phyloP scores from a whole-genome alignment of 208 protist genomes.

The Strigomonas culicis region DNA sequence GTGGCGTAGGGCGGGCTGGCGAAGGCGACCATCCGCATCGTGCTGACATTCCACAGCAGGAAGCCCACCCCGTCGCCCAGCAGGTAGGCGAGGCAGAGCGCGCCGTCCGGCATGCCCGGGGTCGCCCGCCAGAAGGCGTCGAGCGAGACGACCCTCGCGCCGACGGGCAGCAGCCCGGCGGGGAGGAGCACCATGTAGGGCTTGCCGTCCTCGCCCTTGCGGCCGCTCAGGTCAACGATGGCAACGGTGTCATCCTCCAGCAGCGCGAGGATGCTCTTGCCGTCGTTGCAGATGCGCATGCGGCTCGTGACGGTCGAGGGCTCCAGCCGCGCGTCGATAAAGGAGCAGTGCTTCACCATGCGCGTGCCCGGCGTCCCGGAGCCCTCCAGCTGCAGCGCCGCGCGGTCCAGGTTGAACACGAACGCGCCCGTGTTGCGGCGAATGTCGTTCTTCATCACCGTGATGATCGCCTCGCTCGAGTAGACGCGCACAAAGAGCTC shows the following conservation, averaged over 20 bases:
- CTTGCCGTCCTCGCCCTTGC: conserved; percentile 30
- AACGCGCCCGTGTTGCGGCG: conserved; percentile 46
- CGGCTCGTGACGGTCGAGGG: conserved; percentile 25
- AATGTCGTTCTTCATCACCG: conserved; percentile 62
- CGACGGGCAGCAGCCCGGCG: conserved; percentile 55
- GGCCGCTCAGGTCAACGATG: conserved; percentile 59
- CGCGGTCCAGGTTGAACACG: conserved; percentile 40
- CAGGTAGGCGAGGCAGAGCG: conserved; percentile 50
- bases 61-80: conserved; percentile 64
- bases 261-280: conserved; percentile 65
- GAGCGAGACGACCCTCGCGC: conserved; percentile 43
- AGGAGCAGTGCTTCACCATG: conserved; percentile 45
- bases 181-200: conserved; percentile 56
- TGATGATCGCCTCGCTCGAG: conserved; percentile 41
- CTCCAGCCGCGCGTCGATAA: conserved; percentile 65
- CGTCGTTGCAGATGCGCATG: conserved; percentile 45
- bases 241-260: conserved; percentile 65
- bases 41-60: conserved; percentile 66
- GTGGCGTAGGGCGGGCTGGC: conserved; percentile 30
- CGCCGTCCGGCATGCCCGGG: conserved; percentile 7
- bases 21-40: conserved; percentile 61
- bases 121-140: conserved; percentile 63
- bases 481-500: conserved; percentile 72
- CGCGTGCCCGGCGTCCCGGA: conserved; percentile 10
- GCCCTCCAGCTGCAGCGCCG: conserved; percentile 43